Evolutionary conservation across 2,329 filamentous ascomycete genomes (phyloP), one percentile per base, ranked within the genome.

Genomic region (Sclerotinia spermophila): DNA sequence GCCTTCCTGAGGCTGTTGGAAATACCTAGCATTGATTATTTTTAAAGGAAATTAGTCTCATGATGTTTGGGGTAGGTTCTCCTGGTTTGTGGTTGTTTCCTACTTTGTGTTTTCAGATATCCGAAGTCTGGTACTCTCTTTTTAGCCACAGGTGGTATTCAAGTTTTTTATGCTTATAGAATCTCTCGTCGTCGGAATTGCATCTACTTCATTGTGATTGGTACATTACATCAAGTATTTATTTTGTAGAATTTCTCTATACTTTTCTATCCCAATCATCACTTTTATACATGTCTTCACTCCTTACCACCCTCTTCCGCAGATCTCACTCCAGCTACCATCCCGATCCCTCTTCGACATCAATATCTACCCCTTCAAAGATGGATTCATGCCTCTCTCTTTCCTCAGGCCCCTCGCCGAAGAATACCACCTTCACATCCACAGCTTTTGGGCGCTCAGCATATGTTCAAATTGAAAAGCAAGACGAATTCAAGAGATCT

Each of bases 401-500:
- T 5, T 62, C 56, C 11, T 40, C 58, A 8, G 67, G 56, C 5
- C 56, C 44, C 19, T 69, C 56, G 24, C 56, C 67, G 33, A 35
- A 35, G 2, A 42, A 30, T 19, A 55, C 19, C n/a, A 64, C n/a
- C 13, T 69, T 62, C 27, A 53, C 56, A 51, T 69, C 56, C n/a
- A 64, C 67, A 35, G 67, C 67, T 13, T 69, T 69, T 3, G 67
- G 67, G 19, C 42, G 67, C 55, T 51, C 42, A n/a, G 24, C 56
- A 5, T 53, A 69, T 17, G 35, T 55, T 24, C 33, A 64, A 30
- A 62, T 69, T 33, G 67, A 53, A n/a, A 69, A 62, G 21, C 33
- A 69, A 33, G n/a, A 62, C 1, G 35, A 64, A 8, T 21, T 64
- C 42, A 55, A 64, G 45, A 48, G 27, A 24, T 53, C 33, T 1